These are phyloP conservation scores for Populus hybrid DNA, from an alignment of 441 rosid species.

Conservation along the genomic window DNA sequence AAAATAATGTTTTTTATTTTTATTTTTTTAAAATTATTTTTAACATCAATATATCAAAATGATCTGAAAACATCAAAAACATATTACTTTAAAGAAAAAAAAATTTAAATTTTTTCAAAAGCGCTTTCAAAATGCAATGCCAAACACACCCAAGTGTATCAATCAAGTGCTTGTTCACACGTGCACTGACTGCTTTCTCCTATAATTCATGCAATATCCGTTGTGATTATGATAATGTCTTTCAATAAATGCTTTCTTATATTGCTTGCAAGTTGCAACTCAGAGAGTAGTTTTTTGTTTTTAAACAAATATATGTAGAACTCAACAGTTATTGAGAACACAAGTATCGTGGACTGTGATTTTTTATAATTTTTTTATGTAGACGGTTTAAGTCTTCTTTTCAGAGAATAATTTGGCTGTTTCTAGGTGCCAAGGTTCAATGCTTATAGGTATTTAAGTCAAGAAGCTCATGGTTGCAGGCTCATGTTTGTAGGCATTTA, in stretches of 20 bases:
- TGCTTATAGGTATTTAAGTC: not conserved
- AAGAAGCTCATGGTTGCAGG: constrained; percentile 42
- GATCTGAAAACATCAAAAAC: too few relatives aligned
- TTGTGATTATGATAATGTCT: not conserved
- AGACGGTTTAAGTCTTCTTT: not conserved
- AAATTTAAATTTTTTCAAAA: too few relatives aligned
- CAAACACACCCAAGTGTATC: too few relatives aligned
- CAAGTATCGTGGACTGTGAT: not conserved
- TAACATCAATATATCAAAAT: too few relatives aligned
- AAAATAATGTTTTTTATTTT: too few relatives aligned
- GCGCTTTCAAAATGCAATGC: too few relatives aligned
- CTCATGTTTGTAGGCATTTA: constrained; percentile 75
- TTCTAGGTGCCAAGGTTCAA: not conserved
- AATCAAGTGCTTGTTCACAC: not conserved
- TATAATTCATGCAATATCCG: not conserved
- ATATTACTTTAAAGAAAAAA: too few relatives aligned
- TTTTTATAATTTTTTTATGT: too few relatives aligned
- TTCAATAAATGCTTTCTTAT: not conserved
- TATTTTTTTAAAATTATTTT: too few relatives aligned
- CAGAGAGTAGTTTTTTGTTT: not conserved
- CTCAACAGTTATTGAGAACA: not conserved
- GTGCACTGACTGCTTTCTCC: not conserved
- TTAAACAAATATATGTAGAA: not conserved
- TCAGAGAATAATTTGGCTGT: not conserved
- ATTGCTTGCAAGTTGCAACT: not conserved